Base-by-base conservation (phyloP, 305 asterid species). In the Rubia balearica region DNA sequence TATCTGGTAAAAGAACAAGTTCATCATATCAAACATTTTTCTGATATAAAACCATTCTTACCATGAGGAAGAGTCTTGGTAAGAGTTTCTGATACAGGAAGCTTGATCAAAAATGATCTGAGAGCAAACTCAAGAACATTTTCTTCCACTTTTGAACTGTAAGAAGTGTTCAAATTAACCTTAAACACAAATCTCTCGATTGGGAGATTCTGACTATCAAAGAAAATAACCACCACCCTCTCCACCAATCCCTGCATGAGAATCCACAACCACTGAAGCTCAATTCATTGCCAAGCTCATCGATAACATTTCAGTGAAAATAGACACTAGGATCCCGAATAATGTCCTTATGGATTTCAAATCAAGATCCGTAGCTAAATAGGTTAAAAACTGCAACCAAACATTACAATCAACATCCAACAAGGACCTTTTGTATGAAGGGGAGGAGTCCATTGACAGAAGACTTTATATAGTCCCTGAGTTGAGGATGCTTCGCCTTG, bases 131-230 rank as follows among this genome's bases (percentile, higher is more conserved):
- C 96, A 73, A 94, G 72, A 60, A 86, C 84, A 63, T 83, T 79
- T 83, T 83, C 87, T 73, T 88, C 94, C 80, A 91, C 89, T 77
- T 70, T 88, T 6, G 88, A 83, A 73, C 75, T 75, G 69, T 80
- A 87, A 0, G 94, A 84, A 75, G 77, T 89, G 81, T 87, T 89
- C 79, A 89, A 84, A 71, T 87, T 83, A 74, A 91, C 73, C 86
- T 84, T 88, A 84, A 94, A 94, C 24, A 91, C 85, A 83, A 88
- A 90, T 86, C 93, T 87, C 88, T 94, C 99, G 22, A 94, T 68
- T 19, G 99, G 88, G 79, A 85, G 75, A 45, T 76, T 81, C 66
- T 78, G 87, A 45, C 72, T 79, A 68, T 77, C 83, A 65, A 83
- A 86, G 83, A 94, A 91, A 59, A 88, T 85, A 63, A 91, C 95